A percentile compares a stretch with the other conserved stretches of the same genome.
phyloP scores from a whole-genome alignment of 2,329 filamentous ascomycete genomes.

The Fusarium sp. region DNA sequence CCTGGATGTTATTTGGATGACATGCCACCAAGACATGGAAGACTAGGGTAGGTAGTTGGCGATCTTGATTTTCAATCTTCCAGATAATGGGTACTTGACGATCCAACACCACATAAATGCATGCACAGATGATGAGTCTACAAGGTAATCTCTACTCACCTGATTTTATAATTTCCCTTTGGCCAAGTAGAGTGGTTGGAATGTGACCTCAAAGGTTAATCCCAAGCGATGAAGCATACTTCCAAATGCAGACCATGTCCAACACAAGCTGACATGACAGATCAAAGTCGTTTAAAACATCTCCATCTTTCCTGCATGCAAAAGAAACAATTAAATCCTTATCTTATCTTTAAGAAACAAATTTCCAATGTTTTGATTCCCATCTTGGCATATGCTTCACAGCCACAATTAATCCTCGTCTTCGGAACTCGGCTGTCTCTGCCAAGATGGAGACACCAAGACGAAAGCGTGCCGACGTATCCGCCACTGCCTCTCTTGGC shows the following conservation, averaged over 20 bases:
- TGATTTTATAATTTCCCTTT: background rate
- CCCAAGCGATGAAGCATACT: background rate
- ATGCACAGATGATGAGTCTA: background rate
- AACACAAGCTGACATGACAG: background rate
- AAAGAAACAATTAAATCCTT: background rate
- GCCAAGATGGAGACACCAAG: slow-evolving; percentile 31
- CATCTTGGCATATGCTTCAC: background rate
- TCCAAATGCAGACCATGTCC: background rate
- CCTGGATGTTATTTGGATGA: background rate
- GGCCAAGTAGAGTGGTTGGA: background rate
- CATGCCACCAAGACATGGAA: background rate
- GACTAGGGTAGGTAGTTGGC: background rate
- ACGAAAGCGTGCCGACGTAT: slow-evolving; percentile 26
- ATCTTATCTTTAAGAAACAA: background rate
- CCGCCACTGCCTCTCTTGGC: slow-evolving; percentile 31
- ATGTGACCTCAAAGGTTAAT: background rate
- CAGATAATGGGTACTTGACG: background rate
- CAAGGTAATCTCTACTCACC: background rate
- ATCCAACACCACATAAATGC: background rate
- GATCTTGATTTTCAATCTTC: background rate
- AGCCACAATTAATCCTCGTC: background rate
- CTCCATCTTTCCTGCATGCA: background rate
- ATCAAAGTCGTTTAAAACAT: background rate
- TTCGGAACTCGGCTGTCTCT: background rate
- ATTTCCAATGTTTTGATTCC: background rate